A percentile compares a stretch with the other conserved stretches of the same genome.
Conservation (phyloP, 164 flowering plant species). For the Houttuynia cordata region DNA sequence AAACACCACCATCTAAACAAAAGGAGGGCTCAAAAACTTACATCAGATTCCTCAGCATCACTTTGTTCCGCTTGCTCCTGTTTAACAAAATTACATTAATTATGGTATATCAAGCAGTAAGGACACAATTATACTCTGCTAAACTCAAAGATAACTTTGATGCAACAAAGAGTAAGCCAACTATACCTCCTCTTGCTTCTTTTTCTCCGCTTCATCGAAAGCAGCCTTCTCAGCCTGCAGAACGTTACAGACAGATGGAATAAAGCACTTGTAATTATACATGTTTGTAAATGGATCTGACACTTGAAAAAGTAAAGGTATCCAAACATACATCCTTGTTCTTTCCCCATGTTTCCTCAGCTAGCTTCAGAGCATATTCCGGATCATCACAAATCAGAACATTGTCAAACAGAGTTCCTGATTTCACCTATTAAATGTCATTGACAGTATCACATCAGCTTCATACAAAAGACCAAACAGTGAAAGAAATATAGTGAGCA, state of each 20-base stretch:
- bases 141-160: neutral
- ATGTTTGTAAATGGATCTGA: neutral
- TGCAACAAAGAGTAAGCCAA: too few relatives aligned
- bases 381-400: slow-evolving; percentile 71
- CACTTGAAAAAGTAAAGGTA: neutral
- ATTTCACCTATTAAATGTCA: slow-evolving; percentile 17
- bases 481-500: neutral
- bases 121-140: neutral
- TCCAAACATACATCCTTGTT: slow-evolving; percentile 23
- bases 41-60: slow-evolving; percentile 11
- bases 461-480: neutral
- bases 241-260: neutral
- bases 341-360: slow-evolving; percentile 44
- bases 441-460: neutral
- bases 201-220: slow-evolving; percentile 54
- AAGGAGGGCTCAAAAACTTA: slow-evolving; percentile 1
- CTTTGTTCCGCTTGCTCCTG: slow-evolving; percentile 13
- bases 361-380: slow-evolving; percentile 57
- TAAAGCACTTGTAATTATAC: neutral
- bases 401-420: slow-evolving; percentile 74
- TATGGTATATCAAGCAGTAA: neutral
- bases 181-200: slow-evolving; percentile 41
- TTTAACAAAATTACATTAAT: neutral
- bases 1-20: neutral
- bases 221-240: slow-evolving; percentile 48